Conservation (phyloP, 148 eudicot genomes). For the Rhododendron henanense region DNA sequence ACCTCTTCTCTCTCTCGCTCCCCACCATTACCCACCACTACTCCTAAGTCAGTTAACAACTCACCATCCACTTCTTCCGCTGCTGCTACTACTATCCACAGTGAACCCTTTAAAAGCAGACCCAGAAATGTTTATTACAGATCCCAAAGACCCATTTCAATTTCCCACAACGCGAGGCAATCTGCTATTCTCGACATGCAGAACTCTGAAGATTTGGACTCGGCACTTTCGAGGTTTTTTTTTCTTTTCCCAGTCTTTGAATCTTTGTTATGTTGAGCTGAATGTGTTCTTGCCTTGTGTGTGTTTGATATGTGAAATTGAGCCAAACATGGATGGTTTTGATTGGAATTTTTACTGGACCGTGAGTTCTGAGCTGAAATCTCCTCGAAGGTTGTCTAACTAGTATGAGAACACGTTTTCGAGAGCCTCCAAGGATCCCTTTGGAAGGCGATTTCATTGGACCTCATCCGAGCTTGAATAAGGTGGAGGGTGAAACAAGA, state of each 20-base stretch:
- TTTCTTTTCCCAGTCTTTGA: background rate
- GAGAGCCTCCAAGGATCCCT: too few species aligned
- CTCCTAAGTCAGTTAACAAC: conserved; percentile 11
- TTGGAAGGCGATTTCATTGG: too few species aligned
- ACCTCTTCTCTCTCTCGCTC: conserved; percentile 11
- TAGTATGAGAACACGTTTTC: background rate
- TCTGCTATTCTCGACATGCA: conserved; percentile 42
- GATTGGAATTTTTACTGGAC: background rate
- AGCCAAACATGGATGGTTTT: background rate
- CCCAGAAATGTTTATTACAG: conserved; percentile 2
- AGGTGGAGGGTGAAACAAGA: too few species aligned
- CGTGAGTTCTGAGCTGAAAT: background rate
- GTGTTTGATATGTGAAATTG: conserved; percentile 12
- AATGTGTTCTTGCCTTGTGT: background rate
- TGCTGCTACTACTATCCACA: background rate
- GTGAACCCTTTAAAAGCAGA: conserved; percentile 6
- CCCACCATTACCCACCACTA: background rate
- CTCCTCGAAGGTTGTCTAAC: background rate
- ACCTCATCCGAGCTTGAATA: too few species aligned
- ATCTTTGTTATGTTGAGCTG: background rate
- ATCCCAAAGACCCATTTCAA: background rate
- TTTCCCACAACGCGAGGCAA: conserved; percentile 24
- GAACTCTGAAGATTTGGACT: conserved; percentile 38
- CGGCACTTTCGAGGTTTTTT: conserved; percentile 48
- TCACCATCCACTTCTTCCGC: conserved; percentile 13